phyloP scores from a whole-genome alignment of 1,139 yeast species.

The Geotrichum fermentans region DNA sequence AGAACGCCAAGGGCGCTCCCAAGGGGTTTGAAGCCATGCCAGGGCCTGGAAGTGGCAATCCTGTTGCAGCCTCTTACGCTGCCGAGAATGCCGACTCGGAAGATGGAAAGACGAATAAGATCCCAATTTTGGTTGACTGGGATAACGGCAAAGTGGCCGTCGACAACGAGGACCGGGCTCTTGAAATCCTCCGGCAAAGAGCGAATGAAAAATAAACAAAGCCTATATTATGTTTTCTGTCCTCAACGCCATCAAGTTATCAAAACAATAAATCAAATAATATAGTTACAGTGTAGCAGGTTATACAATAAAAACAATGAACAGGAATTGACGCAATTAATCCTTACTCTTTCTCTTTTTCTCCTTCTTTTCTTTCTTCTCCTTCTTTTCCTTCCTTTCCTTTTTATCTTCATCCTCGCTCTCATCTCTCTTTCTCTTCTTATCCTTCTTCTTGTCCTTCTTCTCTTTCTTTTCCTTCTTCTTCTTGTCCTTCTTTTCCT shows the following conservation, averaged over 20 bases:
- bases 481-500: conserved; percentile 23
- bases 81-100: conserved; percentile 5
- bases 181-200: conserved; percentile 34
- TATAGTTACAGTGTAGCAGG: not conserved
- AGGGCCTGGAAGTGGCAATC: not conserved
- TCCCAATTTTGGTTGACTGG: conserved; percentile 39
- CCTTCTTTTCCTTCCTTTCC: conserved; percentile 17
- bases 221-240: too few relatives aligned
- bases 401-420: conserved; percentile 29
- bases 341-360: not conserved
- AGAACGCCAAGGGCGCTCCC: conserved; percentile 13
- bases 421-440: conserved; percentile 17
- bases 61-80: not conserved
- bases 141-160: conserved; percentile 38
- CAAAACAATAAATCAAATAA: not conserved
- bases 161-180: conserved; percentile 39
- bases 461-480: conserved; percentile 37
- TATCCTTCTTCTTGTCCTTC: conserved; percentile 40
- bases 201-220: conserved; percentile 13
- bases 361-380: conserved; percentile 1
- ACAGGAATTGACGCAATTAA: not conserved
- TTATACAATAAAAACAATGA: not conserved
- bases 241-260: not conserved
- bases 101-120: conserved; percentile 14
- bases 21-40: not conserved